Percentiles rank a stretch among this genome's conserved stretches.
These are phyloP conservation scores for Talaromyces thailandensis DNA, from an alignment of 495 filamentous ascomycete species.

Conservation along the genomic window DNA sequence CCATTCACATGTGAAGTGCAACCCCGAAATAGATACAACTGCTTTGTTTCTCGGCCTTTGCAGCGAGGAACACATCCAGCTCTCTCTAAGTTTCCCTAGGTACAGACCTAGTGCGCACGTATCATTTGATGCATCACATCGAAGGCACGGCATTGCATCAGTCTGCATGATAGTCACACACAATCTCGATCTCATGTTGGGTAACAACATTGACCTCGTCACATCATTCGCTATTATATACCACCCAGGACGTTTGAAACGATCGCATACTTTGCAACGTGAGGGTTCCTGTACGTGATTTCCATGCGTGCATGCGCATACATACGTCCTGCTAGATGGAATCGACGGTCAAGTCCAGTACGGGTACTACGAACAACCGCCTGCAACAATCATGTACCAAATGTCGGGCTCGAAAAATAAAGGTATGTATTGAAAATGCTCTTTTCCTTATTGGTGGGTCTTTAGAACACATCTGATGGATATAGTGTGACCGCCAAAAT, in stretches of 20 bases:
- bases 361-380: background rate
- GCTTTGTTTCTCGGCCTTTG: background rate
- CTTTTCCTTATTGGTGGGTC: background rate
- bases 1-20: background rate
- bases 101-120: background rate
- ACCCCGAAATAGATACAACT: background rate
- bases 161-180: background rate
- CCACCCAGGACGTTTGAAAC: background rate
- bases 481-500: slow-evolving; percentile 23
- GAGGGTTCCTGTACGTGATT: background rate
- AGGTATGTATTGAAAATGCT: background rate
- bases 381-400: slow-evolving; percentile 2
- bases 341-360: background rate
- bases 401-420: slow-evolving; percentile 1
- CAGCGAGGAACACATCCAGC: background rate
- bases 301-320: background rate
- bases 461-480: background rate
- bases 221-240: background rate
- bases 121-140: background rate
- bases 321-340: background rate
- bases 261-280: background rate
- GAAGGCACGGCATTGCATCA: background rate
- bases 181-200: background rate
- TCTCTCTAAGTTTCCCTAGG: background rate
- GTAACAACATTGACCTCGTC: background rate